These are phyloP conservation scores for Globisporangium uncinulatum DNA, from an alignment of 352 stramenopile genomes.

Conservation along the genomic window DNA sequence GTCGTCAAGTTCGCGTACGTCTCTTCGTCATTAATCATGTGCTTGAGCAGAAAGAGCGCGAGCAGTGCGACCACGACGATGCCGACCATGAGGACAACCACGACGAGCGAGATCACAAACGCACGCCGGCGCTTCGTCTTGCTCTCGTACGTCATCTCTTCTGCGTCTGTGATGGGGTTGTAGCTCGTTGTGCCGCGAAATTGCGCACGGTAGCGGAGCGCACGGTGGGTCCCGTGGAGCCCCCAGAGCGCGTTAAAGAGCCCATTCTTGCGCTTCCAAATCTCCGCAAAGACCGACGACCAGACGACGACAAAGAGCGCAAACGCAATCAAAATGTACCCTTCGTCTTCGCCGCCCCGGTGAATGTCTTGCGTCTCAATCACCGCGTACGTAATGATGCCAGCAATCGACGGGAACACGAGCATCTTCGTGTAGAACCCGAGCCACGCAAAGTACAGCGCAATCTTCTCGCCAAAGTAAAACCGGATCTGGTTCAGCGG, in stretches of 20 bases:
- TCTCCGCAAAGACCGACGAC: constrained; percentile 81
- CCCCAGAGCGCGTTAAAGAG: constrained; percentile 84
- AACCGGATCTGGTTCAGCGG: constrained; percentile 84
- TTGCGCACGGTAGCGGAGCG: constrained; percentile 74
- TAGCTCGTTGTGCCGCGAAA: constrained; percentile 77
- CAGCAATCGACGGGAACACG: constrained; percentile 65
- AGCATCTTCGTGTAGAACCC: constrained; percentile 93
- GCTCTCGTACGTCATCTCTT: constrained; percentile 66
- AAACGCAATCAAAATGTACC: constrained; percentile 75
- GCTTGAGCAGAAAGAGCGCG: constrained; percentile 71
- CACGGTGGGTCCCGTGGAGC: constrained; percentile 62
- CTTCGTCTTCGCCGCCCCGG: constrained; percentile 37
- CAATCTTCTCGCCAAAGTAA: constrained; percentile 91
- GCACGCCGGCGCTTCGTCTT: constrained; percentile 44
- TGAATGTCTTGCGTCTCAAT: constrained; percentile 36
- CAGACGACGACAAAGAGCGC: constrained; percentile 83
- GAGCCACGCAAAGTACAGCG: constrained; percentile 91
- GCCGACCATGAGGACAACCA: constrained; percentile 70
- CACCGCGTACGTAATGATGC: constrained; percentile 72
- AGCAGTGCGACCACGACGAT: constrained; percentile 65
- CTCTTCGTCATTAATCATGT: constrained; percentile 55
- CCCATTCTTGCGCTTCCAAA: constrained; percentile 88
- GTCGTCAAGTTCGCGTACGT: constrained; percentile 11
- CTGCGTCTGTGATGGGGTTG: constrained; percentile 56
- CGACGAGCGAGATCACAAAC: constrained; percentile 49